A percentile compares a stretch with the other conserved stretches of the same genome.
Evolutionary conservation across 2,329 filamentous ascomycete genomes (phyloP).

Genomic region (Diaporthe batatas): DNA sequence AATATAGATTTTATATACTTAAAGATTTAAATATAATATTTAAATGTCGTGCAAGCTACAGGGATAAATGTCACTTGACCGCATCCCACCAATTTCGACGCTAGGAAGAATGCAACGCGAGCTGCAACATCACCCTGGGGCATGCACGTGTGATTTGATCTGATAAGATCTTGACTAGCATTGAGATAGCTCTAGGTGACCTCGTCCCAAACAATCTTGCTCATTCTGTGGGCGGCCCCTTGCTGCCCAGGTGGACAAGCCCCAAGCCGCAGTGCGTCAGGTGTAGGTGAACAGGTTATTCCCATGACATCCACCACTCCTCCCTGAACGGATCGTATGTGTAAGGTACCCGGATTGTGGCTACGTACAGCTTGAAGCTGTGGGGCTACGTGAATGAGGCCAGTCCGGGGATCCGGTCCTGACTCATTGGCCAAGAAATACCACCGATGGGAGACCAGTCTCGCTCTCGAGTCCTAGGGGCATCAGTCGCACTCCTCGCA

Average conservation of each 20-base stretch:
- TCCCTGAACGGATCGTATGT: neutral
- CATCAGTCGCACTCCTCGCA: too few relatives aligned
- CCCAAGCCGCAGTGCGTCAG: neutral
- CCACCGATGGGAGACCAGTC: neutral
- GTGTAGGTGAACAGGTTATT: neutral
- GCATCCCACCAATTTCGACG: neutral
- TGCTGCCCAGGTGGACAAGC: too few relatives aligned
- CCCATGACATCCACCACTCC: neutral
- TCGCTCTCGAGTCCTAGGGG: neutral
- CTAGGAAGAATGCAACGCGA: neutral
- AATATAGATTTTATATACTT: too few relatives aligned
- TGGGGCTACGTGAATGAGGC: neutral
- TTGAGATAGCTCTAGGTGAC: neutral
- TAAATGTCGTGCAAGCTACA: too few relatives aligned
- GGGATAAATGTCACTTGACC: too few relatives aligned
- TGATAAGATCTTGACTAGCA: neutral
- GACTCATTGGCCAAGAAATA: neutral
- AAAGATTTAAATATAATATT: too few relatives aligned
- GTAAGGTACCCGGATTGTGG: neutral
- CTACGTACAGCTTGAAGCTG: neutral
- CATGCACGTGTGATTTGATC: slow-evolving; percentile 11
- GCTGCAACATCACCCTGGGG: neutral
- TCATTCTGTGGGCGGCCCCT: too few relatives aligned
- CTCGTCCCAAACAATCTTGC: too few relatives aligned
- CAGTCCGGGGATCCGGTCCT: neutral